A percentile compares a stretch with the other conserved stretches of the same genome.
Conservation (phyloP, 345 rosid genomes). For the Atalantia buxifolia region DNA sequence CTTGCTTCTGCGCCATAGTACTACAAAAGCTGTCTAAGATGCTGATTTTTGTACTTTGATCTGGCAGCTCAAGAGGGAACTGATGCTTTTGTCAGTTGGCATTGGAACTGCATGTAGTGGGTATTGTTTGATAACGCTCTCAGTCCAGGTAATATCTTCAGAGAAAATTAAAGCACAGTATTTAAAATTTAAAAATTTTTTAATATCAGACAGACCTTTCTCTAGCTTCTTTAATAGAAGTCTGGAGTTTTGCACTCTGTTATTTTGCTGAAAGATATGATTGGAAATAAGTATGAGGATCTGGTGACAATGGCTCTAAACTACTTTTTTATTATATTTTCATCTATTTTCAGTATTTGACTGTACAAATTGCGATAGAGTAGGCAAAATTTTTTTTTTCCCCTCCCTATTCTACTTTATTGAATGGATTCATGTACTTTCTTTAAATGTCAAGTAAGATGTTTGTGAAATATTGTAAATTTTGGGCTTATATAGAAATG, state of each 20-base stretch:
- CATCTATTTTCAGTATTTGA: not conserved
- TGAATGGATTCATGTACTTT: not conserved
- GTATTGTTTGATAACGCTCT: constrained; percentile 67
- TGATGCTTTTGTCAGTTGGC: constrained; percentile 66
- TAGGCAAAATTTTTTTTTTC: not conserved
- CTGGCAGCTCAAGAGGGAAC: constrained; percentile 73
- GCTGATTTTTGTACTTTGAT: constrained; percentile 16
- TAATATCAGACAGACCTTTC: not conserved
- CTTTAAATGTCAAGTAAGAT: not conserved
- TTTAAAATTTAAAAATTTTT: not conserved
- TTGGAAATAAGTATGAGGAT: not conserved
- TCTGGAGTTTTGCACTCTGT: not conserved
- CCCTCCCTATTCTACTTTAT: not conserved
- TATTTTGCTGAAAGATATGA: not conserved
- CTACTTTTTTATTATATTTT: not conserved
- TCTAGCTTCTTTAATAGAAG: not conserved
- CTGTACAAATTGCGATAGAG: not conserved
- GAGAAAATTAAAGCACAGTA: not conserved
- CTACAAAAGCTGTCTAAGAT: not conserved
- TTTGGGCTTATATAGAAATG: constrained; percentile 13
- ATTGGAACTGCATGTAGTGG: constrained; percentile 81
- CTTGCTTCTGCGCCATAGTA: not conserved
- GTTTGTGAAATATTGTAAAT: not conserved
- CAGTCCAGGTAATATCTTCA: constrained; percentile 54
- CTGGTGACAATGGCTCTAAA: not conserved